Percentiles rank a stretch among this genome's conserved stretches.
Evolutionary conservation across 805 yeast species (phyloP).

Genomic region (Lipomyces mesembrius): DNA sequence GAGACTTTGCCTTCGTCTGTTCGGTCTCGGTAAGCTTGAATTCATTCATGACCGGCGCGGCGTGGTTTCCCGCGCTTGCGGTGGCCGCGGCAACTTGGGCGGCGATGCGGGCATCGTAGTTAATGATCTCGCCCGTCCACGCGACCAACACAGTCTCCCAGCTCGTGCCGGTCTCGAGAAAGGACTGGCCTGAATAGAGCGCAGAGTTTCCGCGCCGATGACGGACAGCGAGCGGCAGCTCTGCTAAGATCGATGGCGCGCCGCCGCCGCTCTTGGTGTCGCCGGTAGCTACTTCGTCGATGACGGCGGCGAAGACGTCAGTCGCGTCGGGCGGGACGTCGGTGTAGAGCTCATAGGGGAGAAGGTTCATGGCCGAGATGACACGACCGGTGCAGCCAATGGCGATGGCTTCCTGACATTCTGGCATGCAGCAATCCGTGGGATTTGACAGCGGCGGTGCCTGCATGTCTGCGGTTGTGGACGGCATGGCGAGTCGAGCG

Average conservation of each 20-base stretch:
- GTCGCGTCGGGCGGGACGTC: conserved; percentile 14
- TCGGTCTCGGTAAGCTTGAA: conserved; percentile 65
- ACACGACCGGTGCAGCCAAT: conserved; percentile 36
- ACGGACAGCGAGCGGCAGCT: conserved; percentile 27
- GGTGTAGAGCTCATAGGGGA: conserved; percentile 34
- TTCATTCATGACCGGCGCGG: conserved; percentile 52
- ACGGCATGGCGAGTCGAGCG: background rate
- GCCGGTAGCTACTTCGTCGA: background rate
- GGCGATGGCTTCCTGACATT: conserved; percentile 25
- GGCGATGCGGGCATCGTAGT: conserved; percentile 27
- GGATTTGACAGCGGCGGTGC: background rate
- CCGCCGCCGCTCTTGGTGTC: background rate
- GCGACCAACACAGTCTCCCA: conserved; percentile 91
- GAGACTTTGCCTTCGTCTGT: conserved; percentile 50
- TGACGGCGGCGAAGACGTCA: conserved; percentile 13
- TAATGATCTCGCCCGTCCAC: conserved; percentile 88
- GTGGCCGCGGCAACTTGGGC: conserved; percentile 19
- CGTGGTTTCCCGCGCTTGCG: conserved; percentile 19
- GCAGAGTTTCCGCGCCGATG: conserved; percentile 78
- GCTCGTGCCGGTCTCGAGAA: conserved; percentile 58
- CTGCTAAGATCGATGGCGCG: background rate
- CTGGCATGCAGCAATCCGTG: background rate
- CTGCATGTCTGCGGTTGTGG: background rate
- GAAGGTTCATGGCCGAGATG: conserved; percentile 35
- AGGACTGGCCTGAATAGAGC: conserved; percentile 72